Conservation (phyloP, 2,329 filamentous ascomycete species). For the Aureobasidium lini region DNA sequence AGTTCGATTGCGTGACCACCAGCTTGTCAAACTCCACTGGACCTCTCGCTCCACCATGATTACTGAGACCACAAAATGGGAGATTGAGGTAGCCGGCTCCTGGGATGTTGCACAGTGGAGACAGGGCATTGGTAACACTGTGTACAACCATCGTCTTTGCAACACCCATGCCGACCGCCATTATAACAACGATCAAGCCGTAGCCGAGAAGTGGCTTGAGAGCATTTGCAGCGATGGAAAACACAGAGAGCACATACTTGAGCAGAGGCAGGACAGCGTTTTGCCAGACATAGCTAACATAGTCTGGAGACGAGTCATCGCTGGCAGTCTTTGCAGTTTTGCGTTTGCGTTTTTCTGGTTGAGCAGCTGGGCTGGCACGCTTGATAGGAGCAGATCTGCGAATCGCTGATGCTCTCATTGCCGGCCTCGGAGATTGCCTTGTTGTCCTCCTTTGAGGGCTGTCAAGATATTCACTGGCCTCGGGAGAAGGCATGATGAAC, state of each 20-base stretch:
- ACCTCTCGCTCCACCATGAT: slow-evolving; percentile 20
- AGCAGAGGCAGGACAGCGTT: slow-evolving; percentile 30
- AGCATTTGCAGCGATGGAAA: slow-evolving; percentile 53
- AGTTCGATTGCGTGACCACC: slow-evolving; percentile 65
- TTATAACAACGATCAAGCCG: slow-evolving; percentile 53
- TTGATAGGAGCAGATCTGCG: slow-evolving; percentile 2
- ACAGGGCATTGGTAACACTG: slow-evolving; percentile 54
- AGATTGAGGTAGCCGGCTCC: slow-evolving; percentile 54
- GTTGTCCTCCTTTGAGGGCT: background rate
- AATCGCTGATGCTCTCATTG: slow-evolving; percentile 18
- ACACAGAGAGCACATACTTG: slow-evolving; percentile 48
- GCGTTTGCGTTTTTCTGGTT: background rate
- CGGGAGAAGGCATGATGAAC: slow-evolving; percentile 13
- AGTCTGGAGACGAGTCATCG: background rate
- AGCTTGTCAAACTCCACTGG: slow-evolving; percentile 64
- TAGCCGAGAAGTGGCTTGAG: slow-evolving; percentile 59
- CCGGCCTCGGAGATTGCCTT: background rate
- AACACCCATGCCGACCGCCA: slow-evolving; percentile 52
- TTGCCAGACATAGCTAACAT: slow-evolving; percentile 23
- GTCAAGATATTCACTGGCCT: background rate
- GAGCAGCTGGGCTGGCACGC: background rate
- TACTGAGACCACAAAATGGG: slow-evolving; percentile 49
- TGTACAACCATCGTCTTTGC: slow-evolving; percentile 55
- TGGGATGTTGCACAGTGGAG: slow-evolving; percentile 63
- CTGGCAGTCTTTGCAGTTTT: background rate